Base-by-base conservation (phyloP, 176 grass and related monocot species). In the Guadua angustifolia region DNA sequence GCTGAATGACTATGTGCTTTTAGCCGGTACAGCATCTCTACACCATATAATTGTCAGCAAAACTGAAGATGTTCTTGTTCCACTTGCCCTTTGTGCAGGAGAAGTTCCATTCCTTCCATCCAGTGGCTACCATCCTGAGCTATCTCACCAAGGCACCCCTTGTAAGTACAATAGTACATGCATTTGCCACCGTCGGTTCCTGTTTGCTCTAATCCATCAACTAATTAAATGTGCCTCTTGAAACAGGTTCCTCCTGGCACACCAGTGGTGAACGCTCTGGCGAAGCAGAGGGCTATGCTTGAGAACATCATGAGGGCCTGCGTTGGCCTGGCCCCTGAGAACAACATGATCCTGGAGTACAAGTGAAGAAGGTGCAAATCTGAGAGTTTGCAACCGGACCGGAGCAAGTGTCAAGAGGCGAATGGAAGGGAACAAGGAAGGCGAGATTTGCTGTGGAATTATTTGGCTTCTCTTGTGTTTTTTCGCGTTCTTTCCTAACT, bases 271-370 rank as follows among this genome's bases (percentile, higher is more conserved):
- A 98, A 98, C 72, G 96, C 96, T 7, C 81, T 98, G 26, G 77
- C 93, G 13, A 98, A 98, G 81, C 96, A 98, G 78, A 95, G 96
- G 84, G 96, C 96, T 0, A 98, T 98, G 95, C 88, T 98, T 9
- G 95, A 98, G 91, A 98, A 98, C 93, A 98, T 98, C 77, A 90
- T 98, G 83, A 92, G 95, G 69, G 95, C 95, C 7, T 98, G 95
- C 69, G 85, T 98, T 62, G 95, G 95, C 10, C 79, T 98, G 45
- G 89, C 95, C 19, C 95, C 95, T 21, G 95, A 98, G 79, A 98
- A 98, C 83, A 93, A 98, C 76, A 98, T 98, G 93, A 84, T 95
- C 44, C 79, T 98, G 4, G 95, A 98, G 80, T 98, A 98, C 91
- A 98, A 98, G 86, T 98, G 89, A 98, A 29, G 19, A 40, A 51